These are phyloP conservation scores for Cetraspora pellucida DNA, from an alignment of 192 early-diverging fungal species.

Conservation along the genomic window DNA sequence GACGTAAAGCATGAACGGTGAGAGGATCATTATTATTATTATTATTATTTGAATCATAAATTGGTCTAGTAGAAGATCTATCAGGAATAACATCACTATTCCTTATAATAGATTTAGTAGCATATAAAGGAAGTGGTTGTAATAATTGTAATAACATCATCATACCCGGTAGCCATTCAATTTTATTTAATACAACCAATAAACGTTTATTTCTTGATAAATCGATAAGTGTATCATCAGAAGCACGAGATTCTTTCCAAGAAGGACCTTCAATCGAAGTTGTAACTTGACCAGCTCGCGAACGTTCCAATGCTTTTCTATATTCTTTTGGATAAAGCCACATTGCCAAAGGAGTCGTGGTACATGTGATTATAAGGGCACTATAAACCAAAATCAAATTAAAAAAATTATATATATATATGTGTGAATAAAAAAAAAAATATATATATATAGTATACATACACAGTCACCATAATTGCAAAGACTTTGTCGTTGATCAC, in stretches of 20 bases:
- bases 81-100: neutral
- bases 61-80: neutral
- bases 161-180: slow-evolving; percentile 47
- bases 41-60: too few species aligned
- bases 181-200: slow-evolving; percentile 45
- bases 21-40: slow-evolving; percentile 14
- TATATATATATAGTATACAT: slow-evolving; percentile 2
- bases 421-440: too few species aligned
- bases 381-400: slow-evolving; percentile 44
- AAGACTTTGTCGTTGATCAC: slow-evolving; percentile 73
- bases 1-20: slow-evolving; percentile 65
- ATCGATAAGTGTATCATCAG: too few species aligned
- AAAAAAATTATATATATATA: too few species aligned
- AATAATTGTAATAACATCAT: slow-evolving; percentile 46
- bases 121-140: neutral
- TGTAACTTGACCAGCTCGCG: slow-evolving; percentile 13
- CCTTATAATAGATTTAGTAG: neutral
- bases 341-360: slow-evolving; percentile 80
- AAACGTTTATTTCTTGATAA: neutral
- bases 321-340: slow-evolving; percentile 75
- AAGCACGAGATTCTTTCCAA: neutral
- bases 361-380: slow-evolving; percentile 85
- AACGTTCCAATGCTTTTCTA: slow-evolving; percentile 43
- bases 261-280: neutral
- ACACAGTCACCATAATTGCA: slow-evolving; percentile 59